Percentiles rank a stretch among this genome's conserved stretches.
phyloP scores from a whole-genome alignment of 805 yeast species.

The Blastobotrys peoriensis region DNA sequence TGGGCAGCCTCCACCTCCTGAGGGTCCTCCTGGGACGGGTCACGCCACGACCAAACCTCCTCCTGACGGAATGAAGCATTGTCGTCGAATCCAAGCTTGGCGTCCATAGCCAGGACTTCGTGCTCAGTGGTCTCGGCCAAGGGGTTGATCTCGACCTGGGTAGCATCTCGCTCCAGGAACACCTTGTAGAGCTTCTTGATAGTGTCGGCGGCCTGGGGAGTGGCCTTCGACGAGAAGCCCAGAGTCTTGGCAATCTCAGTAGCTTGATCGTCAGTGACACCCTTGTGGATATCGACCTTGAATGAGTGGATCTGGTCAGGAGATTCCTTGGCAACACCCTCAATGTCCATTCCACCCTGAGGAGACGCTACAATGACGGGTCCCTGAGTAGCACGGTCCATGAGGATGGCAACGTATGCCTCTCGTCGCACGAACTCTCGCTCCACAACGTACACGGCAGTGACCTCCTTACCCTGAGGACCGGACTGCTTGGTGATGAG shows the following conservation, averaged over 20 bases:
- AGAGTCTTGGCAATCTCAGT: constrained; percentile 67
- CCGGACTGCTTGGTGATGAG: constrained; percentile 98
- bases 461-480: constrained; percentile 91
- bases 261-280: constrained; percentile 76
- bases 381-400: constrained; percentile 87
- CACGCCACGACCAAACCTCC: constrained; percentile 96
- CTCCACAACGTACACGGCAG: constrained; percentile 93
- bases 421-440: constrained; percentile 91
- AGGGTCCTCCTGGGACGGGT: constrained; percentile 94
- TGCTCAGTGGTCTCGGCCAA: constrained; percentile 87
- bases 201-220: constrained; percentile 80
- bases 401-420: constrained; percentile 88
- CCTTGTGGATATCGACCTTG: constrained; percentile 67
- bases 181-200: constrained; percentile 83
- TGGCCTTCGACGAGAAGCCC: constrained; percentile 74
- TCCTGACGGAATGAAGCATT: constrained; percentile 92
- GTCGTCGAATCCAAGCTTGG: constrained; percentile 97
- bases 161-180: constrained; percentile 87
- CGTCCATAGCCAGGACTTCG: constrained; percentile 96
- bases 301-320: constrained; percentile 91
- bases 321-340: constrained; percentile 89
- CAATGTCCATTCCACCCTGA: constrained; percentile 99
- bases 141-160: constrained; percentile 98
- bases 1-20: constrained; percentile 91
- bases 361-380: constrained; percentile 94